A percentile compares a stretch with the other conserved stretches of the same genome.
These are phyloP conservation scores for Colletotrichum phormii DNA, from an alignment of 2,329 filamentous ascomycete genomes.

Conservation along the genomic window DNA sequence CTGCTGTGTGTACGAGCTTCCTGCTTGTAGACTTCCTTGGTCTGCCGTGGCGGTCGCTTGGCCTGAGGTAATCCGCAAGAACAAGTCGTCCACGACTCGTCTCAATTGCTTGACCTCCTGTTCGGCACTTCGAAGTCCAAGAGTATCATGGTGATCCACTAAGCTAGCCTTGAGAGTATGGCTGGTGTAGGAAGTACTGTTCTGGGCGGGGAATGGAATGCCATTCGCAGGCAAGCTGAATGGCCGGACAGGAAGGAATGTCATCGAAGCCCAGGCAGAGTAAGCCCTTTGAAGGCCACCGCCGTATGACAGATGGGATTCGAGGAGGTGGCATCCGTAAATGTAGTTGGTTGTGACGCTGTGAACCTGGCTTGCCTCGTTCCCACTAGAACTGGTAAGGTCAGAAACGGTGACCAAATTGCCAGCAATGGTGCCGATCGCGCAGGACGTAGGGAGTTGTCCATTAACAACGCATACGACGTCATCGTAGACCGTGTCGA, in stretches of 20 bases:
- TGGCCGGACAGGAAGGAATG: not conserved
- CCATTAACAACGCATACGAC: conserved; percentile 16
- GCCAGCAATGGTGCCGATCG: conserved; percentile 18
- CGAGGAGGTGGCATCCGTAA: not conserved
- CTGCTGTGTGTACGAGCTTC: not conserved
- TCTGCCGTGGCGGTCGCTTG: not conserved
- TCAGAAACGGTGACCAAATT: conserved; percentile 12
- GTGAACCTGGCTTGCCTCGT: not conserved
- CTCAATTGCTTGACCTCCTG: not conserved
- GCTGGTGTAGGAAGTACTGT: not conserved
- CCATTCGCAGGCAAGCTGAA: not conserved
- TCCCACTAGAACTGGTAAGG: not conserved
- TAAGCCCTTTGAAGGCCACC: conserved; percentile 8
- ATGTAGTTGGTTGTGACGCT: not conserved
- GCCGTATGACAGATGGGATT: not conserved
- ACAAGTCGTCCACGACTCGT: not conserved
- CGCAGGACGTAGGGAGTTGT: not conserved
- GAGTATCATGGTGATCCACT: not conserved
- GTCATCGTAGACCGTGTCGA: conserved; percentile 25
- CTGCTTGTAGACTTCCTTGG: not conserved
- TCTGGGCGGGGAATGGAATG: too few relatives aligned
- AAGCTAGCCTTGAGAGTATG: too few relatives aligned
- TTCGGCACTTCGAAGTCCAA: not conserved
- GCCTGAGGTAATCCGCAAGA: not conserved
- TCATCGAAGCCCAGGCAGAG: conserved; percentile 17